These are phyloP conservation scores for Tetraselmis striata DNA, from an alignment of 139 green algal genomes.

Conservation along the genomic window DNA sequence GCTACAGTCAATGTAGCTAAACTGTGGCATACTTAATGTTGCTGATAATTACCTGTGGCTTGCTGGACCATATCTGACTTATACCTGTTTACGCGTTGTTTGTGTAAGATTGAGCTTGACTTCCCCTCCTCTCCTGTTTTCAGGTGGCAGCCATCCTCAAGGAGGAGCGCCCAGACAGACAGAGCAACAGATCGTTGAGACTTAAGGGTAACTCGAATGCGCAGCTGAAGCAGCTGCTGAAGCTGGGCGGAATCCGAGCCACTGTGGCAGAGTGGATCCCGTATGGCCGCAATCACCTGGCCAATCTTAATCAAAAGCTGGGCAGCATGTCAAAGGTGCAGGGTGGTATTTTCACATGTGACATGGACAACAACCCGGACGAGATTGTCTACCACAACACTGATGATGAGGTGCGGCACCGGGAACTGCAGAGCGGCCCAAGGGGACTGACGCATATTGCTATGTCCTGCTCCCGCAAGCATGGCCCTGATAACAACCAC, in stretches of 20 bases:
- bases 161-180: background rate
- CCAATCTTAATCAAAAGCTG: slow-evolving; percentile 10
- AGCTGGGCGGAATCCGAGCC: slow-evolving; percentile 5
- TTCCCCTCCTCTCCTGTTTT: no score
- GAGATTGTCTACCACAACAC: background rate
- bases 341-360: slow-evolving; percentile 9
- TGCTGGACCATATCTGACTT: no score
- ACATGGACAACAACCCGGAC: background rate
- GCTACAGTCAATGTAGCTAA: no score
- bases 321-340: background rate
- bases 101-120: no score
- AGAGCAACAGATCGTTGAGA: background rate
- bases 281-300: slow-evolving; percentile 9
- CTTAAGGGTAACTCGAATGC: background rate
- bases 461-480: no score
- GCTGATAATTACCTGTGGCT: no score
- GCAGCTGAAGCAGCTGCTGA: slow-evolving; percentile 7
- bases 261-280: slow-evolving; percentile 17
- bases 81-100: no score
- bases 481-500: no score
- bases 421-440: no score
- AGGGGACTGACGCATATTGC: no score
- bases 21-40: no score
- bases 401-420: background rate
- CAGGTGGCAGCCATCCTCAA: background rate